Evolutionary conservation across 164 flowering plant species (phyloP).

Genomic region (Platanus orientalis): DNA sequence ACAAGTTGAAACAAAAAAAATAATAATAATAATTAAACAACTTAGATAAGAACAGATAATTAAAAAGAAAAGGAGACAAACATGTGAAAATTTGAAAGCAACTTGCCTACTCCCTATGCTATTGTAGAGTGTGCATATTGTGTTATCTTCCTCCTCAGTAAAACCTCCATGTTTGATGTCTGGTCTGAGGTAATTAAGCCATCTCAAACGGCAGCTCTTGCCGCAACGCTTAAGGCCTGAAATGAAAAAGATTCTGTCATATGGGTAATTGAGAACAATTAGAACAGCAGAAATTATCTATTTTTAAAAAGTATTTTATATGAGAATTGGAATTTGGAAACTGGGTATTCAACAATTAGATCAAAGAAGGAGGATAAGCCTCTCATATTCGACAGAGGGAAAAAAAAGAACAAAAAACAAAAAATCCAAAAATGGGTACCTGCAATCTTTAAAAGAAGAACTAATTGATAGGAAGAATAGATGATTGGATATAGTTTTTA

Average conservation of each 20-base stretch:
- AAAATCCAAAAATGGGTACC: too few relatives aligned
- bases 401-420: neutral
- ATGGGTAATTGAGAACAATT: neutral
- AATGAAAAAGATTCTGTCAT: neutral
- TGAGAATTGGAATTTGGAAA: too few relatives aligned
- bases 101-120: constrained; percentile 61
- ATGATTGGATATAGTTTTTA: too few relatives aligned
- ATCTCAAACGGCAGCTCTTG: constrained; percentile 74
- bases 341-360: too few relatives aligned
- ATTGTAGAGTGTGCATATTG: constrained; percentile 41
- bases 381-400: too few relatives aligned
- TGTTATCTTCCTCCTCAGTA: constrained; percentile 59
- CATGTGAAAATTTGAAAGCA: neutral
- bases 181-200: constrained; percentile 80
- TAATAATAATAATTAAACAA: too few relatives aligned
- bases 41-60: neutral
- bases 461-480: too few relatives aligned
- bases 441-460: too few relatives aligned
- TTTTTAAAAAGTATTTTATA: too few relatives aligned
- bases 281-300: neutral
- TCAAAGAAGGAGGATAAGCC: too few relatives aligned
- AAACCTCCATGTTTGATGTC: constrained; percentile 70
- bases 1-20: too few relatives aligned
- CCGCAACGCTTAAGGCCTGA: constrained; percentile 72
- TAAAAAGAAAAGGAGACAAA: neutral